Evolutionary conservation across 75 land plant species (phyloP).

Genomic region (Cryptomeria japonica): DNA sequence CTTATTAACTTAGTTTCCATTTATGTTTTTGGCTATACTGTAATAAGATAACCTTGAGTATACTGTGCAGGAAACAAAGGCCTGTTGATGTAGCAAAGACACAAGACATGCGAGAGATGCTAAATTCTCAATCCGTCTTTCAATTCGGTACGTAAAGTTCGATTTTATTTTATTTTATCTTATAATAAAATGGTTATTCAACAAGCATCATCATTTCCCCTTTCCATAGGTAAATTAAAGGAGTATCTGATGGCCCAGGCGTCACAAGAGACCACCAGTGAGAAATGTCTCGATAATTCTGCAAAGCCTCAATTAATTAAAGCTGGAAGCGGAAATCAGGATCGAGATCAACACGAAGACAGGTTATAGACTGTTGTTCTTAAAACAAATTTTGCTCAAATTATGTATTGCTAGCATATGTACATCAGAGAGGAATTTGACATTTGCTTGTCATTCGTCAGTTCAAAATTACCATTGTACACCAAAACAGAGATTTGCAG

Average conservation of each 20-base stretch:
- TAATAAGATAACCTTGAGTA: neutral
- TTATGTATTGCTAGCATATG: neutral
- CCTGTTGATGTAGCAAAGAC: constrained; percentile 59
- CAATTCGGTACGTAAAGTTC: constrained; percentile 9
- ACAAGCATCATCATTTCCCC: neutral
- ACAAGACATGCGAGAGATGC: constrained; percentile 45
- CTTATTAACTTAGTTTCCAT: neutral
- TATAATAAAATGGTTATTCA: neutral
- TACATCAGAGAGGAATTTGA: neutral
- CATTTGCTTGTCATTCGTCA: neutral
- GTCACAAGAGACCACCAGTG: neutral
- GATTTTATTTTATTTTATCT: neutral
- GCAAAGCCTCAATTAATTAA: neutral
- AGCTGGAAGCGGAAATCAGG: neutral
- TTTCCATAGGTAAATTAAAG: neutral
- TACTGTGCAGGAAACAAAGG: constrained; percentile 42
- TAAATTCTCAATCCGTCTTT: constrained; percentile 18
- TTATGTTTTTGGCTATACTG: neutral
- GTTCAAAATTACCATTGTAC: neutral
- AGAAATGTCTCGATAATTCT: neutral
- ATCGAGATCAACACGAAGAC: neutral
- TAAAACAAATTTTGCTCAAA: neutral
- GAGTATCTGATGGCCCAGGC: neutral
- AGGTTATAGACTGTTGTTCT: neutral
- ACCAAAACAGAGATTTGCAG: constrained; percentile 46